Evolutionary conservation across 106 monocot genomes (phyloP).

Genomic region (Dioscorea alata): DNA sequence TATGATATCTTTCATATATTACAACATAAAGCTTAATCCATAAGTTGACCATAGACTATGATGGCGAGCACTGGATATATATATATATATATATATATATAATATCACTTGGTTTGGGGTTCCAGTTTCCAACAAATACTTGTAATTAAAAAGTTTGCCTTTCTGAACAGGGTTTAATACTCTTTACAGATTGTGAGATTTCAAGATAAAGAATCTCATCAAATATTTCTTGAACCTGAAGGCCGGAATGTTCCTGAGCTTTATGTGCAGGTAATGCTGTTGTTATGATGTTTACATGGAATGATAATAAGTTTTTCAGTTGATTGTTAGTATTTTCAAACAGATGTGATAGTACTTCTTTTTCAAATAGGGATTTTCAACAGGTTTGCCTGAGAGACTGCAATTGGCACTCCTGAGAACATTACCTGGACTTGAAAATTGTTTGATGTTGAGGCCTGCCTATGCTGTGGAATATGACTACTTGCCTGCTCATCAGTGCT

Average conservation of each 20-base stretch:
- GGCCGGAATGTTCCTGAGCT: conserved; percentile 95
- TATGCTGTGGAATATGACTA: conserved; percentile 99
- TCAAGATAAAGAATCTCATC: conserved; percentile 95
- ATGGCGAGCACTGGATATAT: no score
- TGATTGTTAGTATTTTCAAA: not conserved
- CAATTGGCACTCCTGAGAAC: conserved; percentile 86
- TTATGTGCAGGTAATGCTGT: conserved; percentile 80
- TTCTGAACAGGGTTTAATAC: not conserved
- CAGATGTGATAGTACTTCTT: not conserved
- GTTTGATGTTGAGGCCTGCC: conserved; percentile 90
- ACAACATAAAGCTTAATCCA: no score
- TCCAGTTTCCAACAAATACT: conserved; percentile 3
- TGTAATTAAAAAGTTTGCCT: not conserved
- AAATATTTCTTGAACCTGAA: conserved; percentile 98
- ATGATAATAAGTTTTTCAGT: no score
- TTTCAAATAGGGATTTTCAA: conserved; percentile 86
- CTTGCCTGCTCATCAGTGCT: conserved; percentile 89
- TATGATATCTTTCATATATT: no score
- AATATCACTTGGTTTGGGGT: no score
- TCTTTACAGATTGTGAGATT: conserved; percentile 86
- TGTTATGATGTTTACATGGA: no score
- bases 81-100: no score
- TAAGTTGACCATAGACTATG: no score
- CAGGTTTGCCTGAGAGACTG: conserved; percentile 92
- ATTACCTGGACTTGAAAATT: conserved; percentile 91